Evolutionary conservation across 768 basidiomycete species (phyloP).

Genomic region (Lentinula boryana): DNA sequence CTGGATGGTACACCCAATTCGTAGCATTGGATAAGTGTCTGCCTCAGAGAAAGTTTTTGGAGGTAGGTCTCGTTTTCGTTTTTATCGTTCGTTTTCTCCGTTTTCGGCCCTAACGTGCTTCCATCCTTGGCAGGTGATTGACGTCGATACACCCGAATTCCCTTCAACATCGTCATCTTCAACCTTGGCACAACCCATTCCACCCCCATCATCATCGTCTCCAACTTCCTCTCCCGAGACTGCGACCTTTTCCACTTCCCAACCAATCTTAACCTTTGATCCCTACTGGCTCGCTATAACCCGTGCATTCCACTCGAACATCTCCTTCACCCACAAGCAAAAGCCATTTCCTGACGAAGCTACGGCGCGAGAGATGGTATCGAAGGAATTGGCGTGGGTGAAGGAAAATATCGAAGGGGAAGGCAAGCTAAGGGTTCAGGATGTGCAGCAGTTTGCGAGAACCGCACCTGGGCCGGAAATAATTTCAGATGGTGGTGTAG

Average conservation of each 20-base stretch:
- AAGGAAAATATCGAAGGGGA: slow-evolving; percentile 36
- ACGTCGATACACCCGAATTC: slow-evolving; percentile 28
- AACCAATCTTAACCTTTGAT: slow-evolving; percentile 60
- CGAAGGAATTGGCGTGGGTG: slow-evolving; percentile 64
- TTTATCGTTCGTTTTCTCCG: neutral
- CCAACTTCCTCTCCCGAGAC: slow-evolving; percentile 6
- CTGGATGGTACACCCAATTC: slow-evolving; percentile 52
- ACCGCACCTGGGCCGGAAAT: slow-evolving; percentile 9
- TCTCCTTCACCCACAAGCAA: slow-evolving; percentile 51
- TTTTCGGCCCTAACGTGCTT: neutral
- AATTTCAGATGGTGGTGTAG: neutral
- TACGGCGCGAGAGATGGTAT: slow-evolving; percentile 47
- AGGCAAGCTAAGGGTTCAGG: slow-evolving; percentile 13
- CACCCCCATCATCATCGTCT: neutral
- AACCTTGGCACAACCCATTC: neutral
- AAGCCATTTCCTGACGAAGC: slow-evolving; percentile 53
- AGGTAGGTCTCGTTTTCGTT: slow-evolving; percentile 40
- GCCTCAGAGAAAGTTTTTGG: slow-evolving; percentile 68
- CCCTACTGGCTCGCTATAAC: slow-evolving; percentile 93
- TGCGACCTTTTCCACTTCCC: slow-evolving; percentile 9
- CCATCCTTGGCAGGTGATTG: slow-evolving; percentile 52
- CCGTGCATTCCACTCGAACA: slow-evolving; percentile 76
- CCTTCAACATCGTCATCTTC: slow-evolving; percentile 10
- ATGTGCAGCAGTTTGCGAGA: slow-evolving; percentile 12
- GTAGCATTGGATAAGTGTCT: slow-evolving; percentile 91